A percentile compares a stretch with the other conserved stretches of the same genome.
Conservation (phyloP, 805 yeast genomes). For the Saturnispora quitensis region DNA sequence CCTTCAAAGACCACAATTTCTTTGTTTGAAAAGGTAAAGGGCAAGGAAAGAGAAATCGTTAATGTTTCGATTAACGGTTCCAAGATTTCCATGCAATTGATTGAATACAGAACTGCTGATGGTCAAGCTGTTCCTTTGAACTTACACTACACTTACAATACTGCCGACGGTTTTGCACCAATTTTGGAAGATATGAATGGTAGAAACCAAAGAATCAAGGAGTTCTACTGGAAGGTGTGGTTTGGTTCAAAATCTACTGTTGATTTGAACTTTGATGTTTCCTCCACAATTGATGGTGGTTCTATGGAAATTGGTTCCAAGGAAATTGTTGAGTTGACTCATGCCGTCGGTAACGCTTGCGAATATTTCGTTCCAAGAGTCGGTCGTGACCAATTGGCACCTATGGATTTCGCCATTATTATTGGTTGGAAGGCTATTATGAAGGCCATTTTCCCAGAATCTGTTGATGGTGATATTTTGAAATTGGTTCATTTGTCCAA, state of each 20-base stretch:
- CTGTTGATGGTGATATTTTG: constrained; percentile 93
- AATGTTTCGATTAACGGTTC: constrained; percentile 44
- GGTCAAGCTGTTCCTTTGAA: constrained; percentile 64
- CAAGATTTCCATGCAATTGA: constrained; percentile 60
- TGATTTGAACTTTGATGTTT: constrained; percentile 64
- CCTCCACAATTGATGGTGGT: constrained; percentile 61
- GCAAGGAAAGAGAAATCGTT: constrained; percentile 58
- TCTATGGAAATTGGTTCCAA: constrained; percentile 59
- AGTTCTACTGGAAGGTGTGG: constrained; percentile 97
- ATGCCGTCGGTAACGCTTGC: constrained; percentile 94
- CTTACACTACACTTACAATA: constrained; percentile 69
- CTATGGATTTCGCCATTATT: constrained; percentile 99
- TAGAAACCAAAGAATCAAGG: constrained; percentile 88
- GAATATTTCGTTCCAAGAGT: constrained; percentile 90
- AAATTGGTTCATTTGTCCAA: constrained; percentile 91
- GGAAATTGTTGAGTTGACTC: constrained; percentile 86
- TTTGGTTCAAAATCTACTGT: constrained; percentile 55
- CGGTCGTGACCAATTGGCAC: constrained; percentile 79
- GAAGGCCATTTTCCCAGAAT: constrained; percentile 94
- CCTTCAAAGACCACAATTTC: constrained; percentile 50
- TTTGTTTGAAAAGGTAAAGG: constrained; percentile 64
- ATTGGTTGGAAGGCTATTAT: constrained; percentile 98
- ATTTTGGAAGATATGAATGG: constrained; percentile 82
- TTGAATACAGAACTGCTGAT: constrained; percentile 84
- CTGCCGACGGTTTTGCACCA: constrained; percentile 92